Percentiles rank a stretch among this genome's conserved stretches.
Conservation (phyloP, 2,329 filamentous ascomycete species). For the Phialophora verrucosa region DNA sequence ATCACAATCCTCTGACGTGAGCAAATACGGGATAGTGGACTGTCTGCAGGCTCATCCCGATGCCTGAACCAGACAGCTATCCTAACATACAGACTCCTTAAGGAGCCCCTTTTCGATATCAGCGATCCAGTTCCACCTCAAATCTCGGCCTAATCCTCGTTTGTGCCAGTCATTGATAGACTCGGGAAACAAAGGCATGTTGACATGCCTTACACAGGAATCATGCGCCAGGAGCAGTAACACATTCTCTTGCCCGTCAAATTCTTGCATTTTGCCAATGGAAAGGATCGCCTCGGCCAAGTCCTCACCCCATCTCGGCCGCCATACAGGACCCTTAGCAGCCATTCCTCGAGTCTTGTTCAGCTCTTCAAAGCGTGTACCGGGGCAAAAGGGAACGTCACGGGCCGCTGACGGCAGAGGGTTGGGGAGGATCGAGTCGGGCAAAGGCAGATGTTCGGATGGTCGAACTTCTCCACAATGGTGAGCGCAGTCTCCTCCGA, state of each 20-base stretch:
- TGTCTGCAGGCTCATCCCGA: no score
- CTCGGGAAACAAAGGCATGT: neutral
- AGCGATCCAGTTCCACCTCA: neutral
- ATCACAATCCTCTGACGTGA: no score
- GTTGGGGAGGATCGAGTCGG: neutral
- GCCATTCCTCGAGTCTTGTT: neutral
- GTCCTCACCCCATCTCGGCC: neutral
- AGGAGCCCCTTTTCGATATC: conserved; percentile 3
- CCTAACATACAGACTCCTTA: no score
- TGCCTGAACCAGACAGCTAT: no score
- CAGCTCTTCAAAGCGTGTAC: neutral
- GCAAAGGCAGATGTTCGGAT: conserved; percentile 1
- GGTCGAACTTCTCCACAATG: conserved; percentile 40
- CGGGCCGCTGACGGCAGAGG: neutral
- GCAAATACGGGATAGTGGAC: no score
- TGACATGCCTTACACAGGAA: neutral
- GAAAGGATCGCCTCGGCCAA: neutral
- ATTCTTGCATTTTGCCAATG: neutral
- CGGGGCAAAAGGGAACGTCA: neutral
- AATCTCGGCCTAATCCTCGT: neutral
- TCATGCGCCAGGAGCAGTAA: conserved; percentile 3
- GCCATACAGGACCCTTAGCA: neutral
- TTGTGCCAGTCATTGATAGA: neutral
- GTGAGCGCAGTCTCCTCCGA: conserved; percentile 57
- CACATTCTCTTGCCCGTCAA: conserved; percentile 3